phyloP scores from a whole-genome alignment of 2,329 filamentous ascomycete genomes.

The Cryphonectria radicalis region DNA sequence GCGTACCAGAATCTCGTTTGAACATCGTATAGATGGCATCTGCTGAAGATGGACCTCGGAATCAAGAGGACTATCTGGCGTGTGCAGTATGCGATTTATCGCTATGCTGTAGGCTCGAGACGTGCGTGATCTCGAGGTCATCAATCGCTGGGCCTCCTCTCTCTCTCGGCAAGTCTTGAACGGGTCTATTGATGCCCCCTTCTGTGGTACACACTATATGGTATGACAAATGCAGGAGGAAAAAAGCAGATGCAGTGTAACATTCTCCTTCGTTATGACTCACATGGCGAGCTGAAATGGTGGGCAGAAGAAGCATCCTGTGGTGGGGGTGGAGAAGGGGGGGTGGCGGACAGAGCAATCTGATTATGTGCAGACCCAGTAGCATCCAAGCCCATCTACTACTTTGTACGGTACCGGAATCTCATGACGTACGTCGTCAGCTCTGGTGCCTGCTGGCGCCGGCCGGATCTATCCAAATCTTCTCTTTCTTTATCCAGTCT shows the following conservation, averaged over 20 bases:
- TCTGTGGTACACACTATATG: no score
- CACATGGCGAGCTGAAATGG: not conserved
- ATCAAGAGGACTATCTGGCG: not conserved
- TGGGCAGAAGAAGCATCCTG: not conserved
- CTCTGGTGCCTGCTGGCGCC: slow-evolving; percentile 2
- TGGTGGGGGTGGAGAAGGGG: not conserved
- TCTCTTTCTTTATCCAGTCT: not conserved
- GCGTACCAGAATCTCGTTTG: no score
- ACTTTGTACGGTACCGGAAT: not conserved
- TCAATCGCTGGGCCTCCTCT: not conserved
- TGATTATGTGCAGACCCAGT: not conserved
- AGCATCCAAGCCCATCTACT: not conserved
- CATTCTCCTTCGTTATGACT: slow-evolving; percentile 1
- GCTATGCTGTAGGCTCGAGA: not conserved
- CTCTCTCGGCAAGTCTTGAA: not conserved
- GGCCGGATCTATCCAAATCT: not conserved
- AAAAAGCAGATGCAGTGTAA: not conserved
- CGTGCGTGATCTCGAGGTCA: not conserved
- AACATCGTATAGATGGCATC: not conserved
- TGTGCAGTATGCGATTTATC: not conserved
- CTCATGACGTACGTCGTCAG: slow-evolving; percentile 3
- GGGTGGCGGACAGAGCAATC: not conserved
- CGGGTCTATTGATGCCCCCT: not conserved
- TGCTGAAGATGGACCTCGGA: not conserved
- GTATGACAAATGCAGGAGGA: not conserved